phyloP scores from a whole-genome alignment of 306 rosid genomes.

The Cucumis sativus region DNA sequence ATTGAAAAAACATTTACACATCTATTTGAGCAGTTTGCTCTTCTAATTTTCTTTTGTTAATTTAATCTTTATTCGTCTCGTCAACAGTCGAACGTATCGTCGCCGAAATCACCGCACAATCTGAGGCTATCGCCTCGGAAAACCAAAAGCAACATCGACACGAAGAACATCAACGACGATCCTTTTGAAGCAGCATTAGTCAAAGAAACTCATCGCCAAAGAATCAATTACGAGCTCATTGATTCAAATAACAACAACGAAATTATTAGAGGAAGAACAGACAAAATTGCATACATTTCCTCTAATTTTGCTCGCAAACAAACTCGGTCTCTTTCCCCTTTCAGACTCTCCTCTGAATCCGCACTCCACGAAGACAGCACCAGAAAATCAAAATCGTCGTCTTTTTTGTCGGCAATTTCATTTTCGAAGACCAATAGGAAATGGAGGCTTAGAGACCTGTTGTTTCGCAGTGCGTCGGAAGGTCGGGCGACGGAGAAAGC shows the following conservation, averaged over 20 bases:
- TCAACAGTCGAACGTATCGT: neutral
- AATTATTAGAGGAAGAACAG: slow-evolving; percentile 23
- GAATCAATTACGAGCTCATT: neutral
- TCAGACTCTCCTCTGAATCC: slow-evolving; percentile 38
- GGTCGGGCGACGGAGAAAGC: slow-evolving; percentile 38
- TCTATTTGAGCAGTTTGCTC: too few species aligned
- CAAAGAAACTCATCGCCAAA: neutral
- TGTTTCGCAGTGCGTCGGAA: slow-evolving; percentile 54
- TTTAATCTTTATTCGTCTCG: neutral
- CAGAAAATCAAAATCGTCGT: slow-evolving; percentile 13
- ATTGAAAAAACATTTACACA: too few species aligned
- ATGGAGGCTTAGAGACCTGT: slow-evolving; percentile 44
- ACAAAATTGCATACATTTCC: neutral
- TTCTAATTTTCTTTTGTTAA: neutral
- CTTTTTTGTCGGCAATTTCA: slow-evolving; percentile 32
- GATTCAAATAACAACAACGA: neutral
- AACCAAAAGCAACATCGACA: neutral
- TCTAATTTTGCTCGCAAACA: slow-evolving; percentile 20
- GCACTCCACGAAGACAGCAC: slow-evolving; percentile 9
- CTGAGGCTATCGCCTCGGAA: neutral
- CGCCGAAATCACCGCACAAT: slow-evolving; percentile 11
- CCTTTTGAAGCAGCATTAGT: slow-evolving; percentile 6
- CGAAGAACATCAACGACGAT: slow-evolving; percentile 11
- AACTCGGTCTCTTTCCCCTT: slow-evolving; percentile 40
- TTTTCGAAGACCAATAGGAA: slow-evolving; percentile 33